Base-by-base conservation (phyloP, 2,329 filamentous ascomycete species). In the Biscogniauxia marginata region DNA sequence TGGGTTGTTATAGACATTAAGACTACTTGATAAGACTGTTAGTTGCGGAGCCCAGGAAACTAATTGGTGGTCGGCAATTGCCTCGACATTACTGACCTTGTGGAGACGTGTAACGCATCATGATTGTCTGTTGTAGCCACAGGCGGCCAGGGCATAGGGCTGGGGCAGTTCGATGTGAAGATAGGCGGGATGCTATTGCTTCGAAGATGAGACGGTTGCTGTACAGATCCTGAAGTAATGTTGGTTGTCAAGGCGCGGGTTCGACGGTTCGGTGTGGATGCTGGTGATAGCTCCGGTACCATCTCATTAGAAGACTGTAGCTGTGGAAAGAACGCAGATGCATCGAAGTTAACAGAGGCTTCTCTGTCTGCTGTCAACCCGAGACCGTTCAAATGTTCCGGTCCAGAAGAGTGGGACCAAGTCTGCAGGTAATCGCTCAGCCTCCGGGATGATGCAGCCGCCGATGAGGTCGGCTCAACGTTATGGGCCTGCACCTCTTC, bases 171-270 rank as follows among this genome's bases (percentile, higher is more conserved):
- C 6, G 69, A 65, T 18, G 64, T 57, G 49, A 64, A 69, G 6
- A 67, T 59, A 3, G 64, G 62, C 3, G 65, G 66, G 50, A 69
- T 69, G 61, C 69, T 70, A 52, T 67, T 68, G 46, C 65, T 70
- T 11, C 68, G 58, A 19, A 67, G 56, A 54, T 67, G 64, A 18
- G 58, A 18, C 7, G 63, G 60, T 30, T 65, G 63, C 39, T 64
- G 63, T 45, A 63, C 55, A 22, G 63, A 54, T 13, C 60, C 24
- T 4, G 63, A 63, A 21, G 61, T 46, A 34, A 68, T 53, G 48
- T 56, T 58, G 48, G 63, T 52, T 9, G 67, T 69, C 18, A 68
- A 56, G 19, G 67, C 65, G 11, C 67, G 63, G 25, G 63, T 25
- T 45, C 67, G 59, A 20, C 64, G 61, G 34, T 62, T 52, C 18